Conservation (phyloP, 2,329 filamentous ascomycete genomes). For the Fusarium annulatum region DNA sequence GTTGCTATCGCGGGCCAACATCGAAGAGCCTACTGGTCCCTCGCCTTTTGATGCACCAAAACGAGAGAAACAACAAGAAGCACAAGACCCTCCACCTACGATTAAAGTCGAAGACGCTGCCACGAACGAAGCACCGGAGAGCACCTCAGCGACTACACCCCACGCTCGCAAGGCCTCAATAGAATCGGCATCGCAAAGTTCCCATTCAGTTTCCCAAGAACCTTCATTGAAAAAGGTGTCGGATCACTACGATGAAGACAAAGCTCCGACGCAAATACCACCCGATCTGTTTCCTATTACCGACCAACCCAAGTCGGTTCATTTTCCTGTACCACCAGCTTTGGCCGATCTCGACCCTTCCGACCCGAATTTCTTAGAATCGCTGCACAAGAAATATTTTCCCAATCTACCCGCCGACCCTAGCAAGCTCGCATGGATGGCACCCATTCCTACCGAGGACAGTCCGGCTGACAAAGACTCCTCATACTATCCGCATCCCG, state of each 20-base stretch:
- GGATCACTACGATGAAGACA: slow-evolving; percentile 55
- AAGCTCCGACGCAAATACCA: slow-evolving; percentile 54
- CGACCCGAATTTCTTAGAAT: slow-evolving; percentile 83
- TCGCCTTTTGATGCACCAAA: slow-evolving; percentile 56
- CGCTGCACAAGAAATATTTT: slow-evolving; percentile 94
- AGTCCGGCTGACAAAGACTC: slow-evolving; percentile 75
- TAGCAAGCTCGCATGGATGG: slow-evolving; percentile 90
- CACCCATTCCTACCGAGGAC: slow-evolving; percentile 72
- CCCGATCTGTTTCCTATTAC: slow-evolving; percentile 57
- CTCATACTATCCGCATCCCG: slow-evolving; percentile 83
- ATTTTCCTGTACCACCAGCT: slow-evolving; percentile 68
- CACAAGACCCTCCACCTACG: slow-evolving; percentile 42
- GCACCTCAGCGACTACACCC: background rate
- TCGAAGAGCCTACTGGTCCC: slow-evolving; percentile 69
- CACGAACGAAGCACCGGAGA: slow-evolving; percentile 15
- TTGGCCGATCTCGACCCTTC: slow-evolving; percentile 83
- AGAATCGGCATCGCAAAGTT: background rate
- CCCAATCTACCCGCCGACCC: slow-evolving; percentile 87
- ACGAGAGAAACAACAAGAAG: slow-evolving; percentile 20
- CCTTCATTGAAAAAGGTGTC: slow-evolving; percentile 44
- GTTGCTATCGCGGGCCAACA: slow-evolving; percentile 79
- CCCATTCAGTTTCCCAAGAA: background rate
- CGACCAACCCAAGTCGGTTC: slow-evolving; percentile 58
- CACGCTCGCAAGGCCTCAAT: slow-evolving; percentile 1
- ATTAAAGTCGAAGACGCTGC: slow-evolving; percentile 51